phyloP scores from a whole-genome alignment of 75 land plant genomes.

The Pinus tabuliformis region DNA sequence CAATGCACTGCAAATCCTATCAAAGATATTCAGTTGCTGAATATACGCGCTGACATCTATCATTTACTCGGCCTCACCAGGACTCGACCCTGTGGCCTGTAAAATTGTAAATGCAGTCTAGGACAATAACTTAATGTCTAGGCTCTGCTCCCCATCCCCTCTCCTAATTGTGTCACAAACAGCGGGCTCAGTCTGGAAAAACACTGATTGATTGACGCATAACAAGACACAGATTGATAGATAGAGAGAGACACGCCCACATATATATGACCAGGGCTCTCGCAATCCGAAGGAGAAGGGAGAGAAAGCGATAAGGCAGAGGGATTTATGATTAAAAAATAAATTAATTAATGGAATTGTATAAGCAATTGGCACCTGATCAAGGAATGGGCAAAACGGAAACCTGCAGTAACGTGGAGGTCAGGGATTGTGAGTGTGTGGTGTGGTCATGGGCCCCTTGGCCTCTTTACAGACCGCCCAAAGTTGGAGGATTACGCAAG shows the following conservation, averaged over 20 bases:
- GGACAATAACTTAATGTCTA: too few relatives aligned
- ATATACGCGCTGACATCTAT: not conserved
- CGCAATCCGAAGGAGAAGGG: not conserved
- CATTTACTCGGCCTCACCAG: not conserved
- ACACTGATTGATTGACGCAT: not conserved
- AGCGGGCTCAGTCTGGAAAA: not conserved
- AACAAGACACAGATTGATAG: not conserved
- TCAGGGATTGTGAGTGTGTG: constrained; percentile 6
- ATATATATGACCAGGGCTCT: too few relatives aligned
- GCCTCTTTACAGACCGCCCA: not conserved
- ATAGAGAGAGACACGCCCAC: not conserved
- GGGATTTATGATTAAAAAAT: not conserved
- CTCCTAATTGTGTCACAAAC: too few relatives aligned
- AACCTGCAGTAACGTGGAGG: not conserved
- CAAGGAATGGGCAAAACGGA: not conserved
- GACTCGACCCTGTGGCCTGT: too few relatives aligned
- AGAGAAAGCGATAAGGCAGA: not conserved
- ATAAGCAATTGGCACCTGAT: constrained; percentile 8
- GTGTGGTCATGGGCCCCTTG: constrained; percentile 8
- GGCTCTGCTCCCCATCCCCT: too few relatives aligned
- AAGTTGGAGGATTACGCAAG: constrained; percentile 13
- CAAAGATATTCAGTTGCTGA: not conserved
- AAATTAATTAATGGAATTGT: not conserved
- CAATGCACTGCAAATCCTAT: not conserved
- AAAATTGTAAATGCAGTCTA: too few relatives aligned